Percentiles rank a stretch among this genome's conserved stretches.
These are phyloP conservation scores for Pseudocercospora fijiensis DNA, from an alignment of 2,329 filamentous ascomycete species.

Conservation along the genomic window DNA sequence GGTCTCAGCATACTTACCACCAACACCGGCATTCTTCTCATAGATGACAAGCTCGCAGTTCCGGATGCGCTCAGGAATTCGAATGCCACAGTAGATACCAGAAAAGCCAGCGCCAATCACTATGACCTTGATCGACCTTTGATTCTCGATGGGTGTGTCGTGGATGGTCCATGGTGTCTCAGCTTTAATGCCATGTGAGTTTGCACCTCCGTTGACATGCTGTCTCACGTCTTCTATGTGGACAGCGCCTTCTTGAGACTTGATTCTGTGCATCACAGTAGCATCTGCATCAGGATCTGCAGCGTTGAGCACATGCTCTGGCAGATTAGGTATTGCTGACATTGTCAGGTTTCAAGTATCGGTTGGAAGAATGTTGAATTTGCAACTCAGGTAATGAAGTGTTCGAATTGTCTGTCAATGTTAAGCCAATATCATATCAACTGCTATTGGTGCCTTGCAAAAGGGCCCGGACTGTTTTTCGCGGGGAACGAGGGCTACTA, in stretches of 20 bases:
- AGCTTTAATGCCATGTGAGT: neutral
- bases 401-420: neutral
- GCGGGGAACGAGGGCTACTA: too few species aligned
- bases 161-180: conserved; percentile 35
- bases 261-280: conserved; percentile 23
- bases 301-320: conserved; percentile 24
- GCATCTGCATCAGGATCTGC: conserved; percentile 22
- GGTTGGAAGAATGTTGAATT: neutral
- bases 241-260: conserved; percentile 18
- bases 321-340: conserved; percentile 37
- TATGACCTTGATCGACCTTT: conserved; percentile 45
- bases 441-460: too few species aligned
- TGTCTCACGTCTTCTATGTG: conserved; percentile 24
- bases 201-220: conserved; percentile 9
- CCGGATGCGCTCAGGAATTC: conserved; percentile 43
- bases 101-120: conserved; percentile 48
- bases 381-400: neutral
- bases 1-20: conserved; percentile 30
- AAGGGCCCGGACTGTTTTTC: too few species aligned
- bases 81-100: conserved; percentile 47
- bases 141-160: conserved; percentile 45
- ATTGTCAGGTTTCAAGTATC: conserved; percentile 28
- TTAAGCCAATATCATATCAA: neutral
- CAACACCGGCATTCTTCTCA: conserved; percentile 46
- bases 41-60: conserved; percentile 46